Percentiles rank a stretch among this genome's conserved stretches.
phyloP scores from a whole-genome alignment of 176 grass and related monocot species.

The Triticum timopheevii region DNA sequence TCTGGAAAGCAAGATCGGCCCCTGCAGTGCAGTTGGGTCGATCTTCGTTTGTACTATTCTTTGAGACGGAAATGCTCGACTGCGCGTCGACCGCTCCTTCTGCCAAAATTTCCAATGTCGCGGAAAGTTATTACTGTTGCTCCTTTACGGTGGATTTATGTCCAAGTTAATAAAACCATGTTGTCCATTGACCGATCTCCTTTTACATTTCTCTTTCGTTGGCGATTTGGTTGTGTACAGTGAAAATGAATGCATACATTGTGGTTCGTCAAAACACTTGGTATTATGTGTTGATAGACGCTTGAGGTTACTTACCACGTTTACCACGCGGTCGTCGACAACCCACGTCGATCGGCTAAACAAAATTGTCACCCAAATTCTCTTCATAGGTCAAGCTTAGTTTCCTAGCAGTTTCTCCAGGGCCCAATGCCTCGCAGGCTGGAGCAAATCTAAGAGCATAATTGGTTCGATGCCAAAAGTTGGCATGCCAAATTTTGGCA shows the following conservation, averaged over 20 bases:
- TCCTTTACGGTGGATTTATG: neutral
- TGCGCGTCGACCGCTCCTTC: neutral
- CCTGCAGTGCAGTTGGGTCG: neutral
- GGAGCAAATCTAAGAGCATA: too few species aligned
- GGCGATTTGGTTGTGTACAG: neutral
- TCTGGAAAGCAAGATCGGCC: neutral
- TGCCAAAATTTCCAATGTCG: neutral
- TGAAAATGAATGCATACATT: neutral
- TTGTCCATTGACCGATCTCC: neutral
- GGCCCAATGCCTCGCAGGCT: neutral
- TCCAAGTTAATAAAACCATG: neutral
- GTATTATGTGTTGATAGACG: neutral
- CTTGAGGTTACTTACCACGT: neutral
- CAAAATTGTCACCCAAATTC: neutral
- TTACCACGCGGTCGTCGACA: neutral
- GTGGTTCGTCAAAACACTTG: neutral
- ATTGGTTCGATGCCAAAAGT: too few species aligned
- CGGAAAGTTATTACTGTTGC: neutral
- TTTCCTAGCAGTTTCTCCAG: neutral
- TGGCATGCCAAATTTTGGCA: too few species aligned
- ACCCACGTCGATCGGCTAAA: neutral
- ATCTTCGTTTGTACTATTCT: slow-evolving; percentile 1
- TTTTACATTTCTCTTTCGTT: neutral
- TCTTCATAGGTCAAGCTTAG: neutral
- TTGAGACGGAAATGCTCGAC: neutral